A percentile compares a stretch with the other conserved stretches of the same genome.
Conservation (phyloP, 108 stramenopile genomes). For the Conticribra weissflogii region DNA sequence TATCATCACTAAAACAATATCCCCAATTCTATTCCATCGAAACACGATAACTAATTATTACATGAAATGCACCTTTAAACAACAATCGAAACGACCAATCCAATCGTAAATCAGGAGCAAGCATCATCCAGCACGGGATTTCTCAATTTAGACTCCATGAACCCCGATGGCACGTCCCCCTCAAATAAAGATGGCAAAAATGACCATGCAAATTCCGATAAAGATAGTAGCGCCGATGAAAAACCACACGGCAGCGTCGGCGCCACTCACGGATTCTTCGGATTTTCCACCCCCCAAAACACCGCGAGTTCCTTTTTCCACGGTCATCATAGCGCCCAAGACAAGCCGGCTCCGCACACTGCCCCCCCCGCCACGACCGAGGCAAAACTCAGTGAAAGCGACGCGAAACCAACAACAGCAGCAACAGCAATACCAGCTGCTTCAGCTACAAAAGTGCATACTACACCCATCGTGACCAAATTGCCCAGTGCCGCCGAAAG, state of each 20-base stretch:
- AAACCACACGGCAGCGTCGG: neutral
- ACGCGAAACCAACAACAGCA: too few relatives aligned
- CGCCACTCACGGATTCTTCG: neutral
- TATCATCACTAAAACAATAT: too few relatives aligned
- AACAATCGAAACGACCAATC: neutral
- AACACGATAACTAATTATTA: too few relatives aligned
- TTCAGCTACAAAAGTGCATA: constrained; percentile 1
- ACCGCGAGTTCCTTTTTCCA: neutral
- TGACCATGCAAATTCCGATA: neutral
- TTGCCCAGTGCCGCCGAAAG: neutral
- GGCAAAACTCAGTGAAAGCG: too few relatives aligned
- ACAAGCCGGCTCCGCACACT: neutral
- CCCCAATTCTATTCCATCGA: too few relatives aligned
- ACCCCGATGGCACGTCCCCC: constrained; percentile 23
- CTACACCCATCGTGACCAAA: constrained; percentile 14
- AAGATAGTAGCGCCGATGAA: neutral
- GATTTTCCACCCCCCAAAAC: neutral
- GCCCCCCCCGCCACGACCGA: too few relatives aligned
- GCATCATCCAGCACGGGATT: constrained; percentile 32
- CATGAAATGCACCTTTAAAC: neutral
- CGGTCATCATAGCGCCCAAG: neutral
- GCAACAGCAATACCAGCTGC: too few relatives aligned
- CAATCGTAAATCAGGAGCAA: constrained; percentile 36
- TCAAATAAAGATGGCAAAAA: neutral
- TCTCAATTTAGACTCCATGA: constrained; percentile 77